phyloP scores from a whole-genome alignment of 2,329 filamentous ascomycete species.

The Cladophialophora bantiana region DNA sequence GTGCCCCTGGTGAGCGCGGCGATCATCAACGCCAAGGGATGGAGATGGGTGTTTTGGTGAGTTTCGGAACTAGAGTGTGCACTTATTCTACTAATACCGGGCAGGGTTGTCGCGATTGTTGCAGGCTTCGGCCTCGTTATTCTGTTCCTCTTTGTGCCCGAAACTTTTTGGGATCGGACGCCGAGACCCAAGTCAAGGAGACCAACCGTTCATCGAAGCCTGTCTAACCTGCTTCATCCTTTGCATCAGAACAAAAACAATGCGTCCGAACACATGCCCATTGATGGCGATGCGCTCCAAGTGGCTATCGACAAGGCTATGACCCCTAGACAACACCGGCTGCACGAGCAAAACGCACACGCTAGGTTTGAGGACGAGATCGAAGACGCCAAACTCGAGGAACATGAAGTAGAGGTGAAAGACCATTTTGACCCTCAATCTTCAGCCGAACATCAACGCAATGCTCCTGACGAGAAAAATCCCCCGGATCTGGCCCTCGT shows the following conservation, averaged over 20 bases:
- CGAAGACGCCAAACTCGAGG: background rate
- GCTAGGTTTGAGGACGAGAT: slow-evolving; percentile 30
- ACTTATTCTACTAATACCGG: slow-evolving; percentile 12
- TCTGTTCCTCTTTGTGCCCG: slow-evolving; percentile 89
- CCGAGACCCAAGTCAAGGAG: slow-evolving; percentile 61
- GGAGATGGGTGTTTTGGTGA: slow-evolving; percentile 86
- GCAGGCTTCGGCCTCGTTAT: slow-evolving; percentile 73
- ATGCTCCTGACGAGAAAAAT: background rate
- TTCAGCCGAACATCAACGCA: background rate
- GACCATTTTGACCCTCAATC: background rate
- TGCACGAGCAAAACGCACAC: slow-evolving; percentile 32
- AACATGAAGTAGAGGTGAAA: slow-evolving; percentile 3
- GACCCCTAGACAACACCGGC: slow-evolving; percentile 31
- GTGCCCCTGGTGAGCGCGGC: slow-evolving; percentile 85
- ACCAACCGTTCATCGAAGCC: slow-evolving; percentile 40
- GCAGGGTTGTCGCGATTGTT: slow-evolving; percentile 70
- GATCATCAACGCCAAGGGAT: slow-evolving; percentile 77
- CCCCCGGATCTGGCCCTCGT: background rate
- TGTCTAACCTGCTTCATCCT: slow-evolving; percentile 39
- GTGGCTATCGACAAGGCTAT: slow-evolving; percentile 27
- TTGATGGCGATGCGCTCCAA: slow-evolving; percentile 9
- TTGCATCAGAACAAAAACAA: slow-evolving; percentile 25
- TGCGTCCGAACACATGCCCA: slow-evolving; percentile 6
- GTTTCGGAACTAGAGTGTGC: slow-evolving; percentile 38
- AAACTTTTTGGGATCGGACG: slow-evolving; percentile 93